Percentiles rank a stretch among this genome's conserved stretches.
Conservation (phyloP, 2,329 filamentous ascomycete species). For the Colletotrichum lupini region DNA sequence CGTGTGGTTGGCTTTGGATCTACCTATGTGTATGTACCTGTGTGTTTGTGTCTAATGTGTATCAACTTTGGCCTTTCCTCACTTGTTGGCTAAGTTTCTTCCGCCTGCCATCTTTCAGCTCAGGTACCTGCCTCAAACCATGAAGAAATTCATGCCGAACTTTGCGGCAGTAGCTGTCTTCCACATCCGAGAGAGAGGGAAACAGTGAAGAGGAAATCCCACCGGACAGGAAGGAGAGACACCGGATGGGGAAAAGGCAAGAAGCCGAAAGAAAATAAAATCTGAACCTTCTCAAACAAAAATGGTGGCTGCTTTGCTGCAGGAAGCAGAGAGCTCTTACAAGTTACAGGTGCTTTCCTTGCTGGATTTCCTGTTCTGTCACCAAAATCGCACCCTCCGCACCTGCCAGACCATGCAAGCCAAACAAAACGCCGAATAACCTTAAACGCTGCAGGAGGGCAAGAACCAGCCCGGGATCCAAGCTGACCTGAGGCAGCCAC, state of each 20-base stretch:
- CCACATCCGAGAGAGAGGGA: not conserved
- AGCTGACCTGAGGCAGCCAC: slow-evolving; percentile 1
- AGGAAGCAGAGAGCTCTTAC: not conserved
- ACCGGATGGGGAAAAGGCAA: not conserved
- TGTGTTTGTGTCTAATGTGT: not conserved
- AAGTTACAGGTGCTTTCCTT: slow-evolving; percentile 6
- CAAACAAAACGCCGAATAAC: slow-evolving; percentile 31
- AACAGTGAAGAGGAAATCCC: not conserved
- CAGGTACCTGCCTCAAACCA: not conserved
- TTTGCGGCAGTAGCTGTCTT: not conserved
- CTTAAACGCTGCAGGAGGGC: slow-evolving; percentile 6
- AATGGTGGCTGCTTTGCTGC: slow-evolving; percentile 7
- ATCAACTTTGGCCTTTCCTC: not conserved
- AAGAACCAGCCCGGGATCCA: not conserved
- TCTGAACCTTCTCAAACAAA: slow-evolving; percentile 17
- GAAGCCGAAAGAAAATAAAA: not conserved
- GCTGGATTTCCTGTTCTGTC: not conserved
- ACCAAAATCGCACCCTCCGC: not conserved
- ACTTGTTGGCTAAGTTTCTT: not conserved
- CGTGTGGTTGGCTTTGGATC: not conserved
- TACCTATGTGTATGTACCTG: not conserved
- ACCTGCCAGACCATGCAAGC: slow-evolving; percentile 20
- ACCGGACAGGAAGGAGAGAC: not conserved
- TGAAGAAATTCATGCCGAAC: not conserved
- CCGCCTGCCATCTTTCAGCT: not conserved